Conservation (phyloP, 305 asterid species). For the Solanum hybrid region DNA sequence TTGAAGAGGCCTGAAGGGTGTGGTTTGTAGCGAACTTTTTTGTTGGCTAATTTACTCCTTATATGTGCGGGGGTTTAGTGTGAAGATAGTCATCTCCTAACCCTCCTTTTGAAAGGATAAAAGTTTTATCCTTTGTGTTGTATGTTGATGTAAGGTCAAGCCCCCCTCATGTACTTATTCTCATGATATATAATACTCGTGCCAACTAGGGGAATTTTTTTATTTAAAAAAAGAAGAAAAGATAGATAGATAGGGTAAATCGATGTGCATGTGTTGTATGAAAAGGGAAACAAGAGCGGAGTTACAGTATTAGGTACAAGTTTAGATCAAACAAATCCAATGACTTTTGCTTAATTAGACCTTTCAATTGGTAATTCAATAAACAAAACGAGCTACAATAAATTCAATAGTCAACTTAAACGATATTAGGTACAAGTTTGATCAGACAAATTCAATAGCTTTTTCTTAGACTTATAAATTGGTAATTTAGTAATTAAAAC, state of each 20-base stretch:
- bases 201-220: not conserved
- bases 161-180: not conserved
- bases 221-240: too few species aligned
- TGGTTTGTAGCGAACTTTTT: not conserved
- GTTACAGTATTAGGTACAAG: not conserved
- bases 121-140: not conserved
- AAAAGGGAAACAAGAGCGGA: not conserved
- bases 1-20: accelerated
- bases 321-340: not conserved
- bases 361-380: not conserved
- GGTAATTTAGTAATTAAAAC: too few species aligned
- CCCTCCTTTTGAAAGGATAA: not conserved
- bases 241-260: not conserved
- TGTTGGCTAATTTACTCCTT: not conserved
- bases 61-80: not conserved
- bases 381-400: not conserved
- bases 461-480: not conserved
- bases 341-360: not conserved
- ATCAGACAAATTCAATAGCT: not conserved
- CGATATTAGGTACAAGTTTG: not conserved
- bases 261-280: not conserved
- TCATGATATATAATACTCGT: not conserved
- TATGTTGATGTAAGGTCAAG: not conserved
- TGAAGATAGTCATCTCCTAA: not conserved
- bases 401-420: not conserved